phyloP scores from a whole-genome alignment of 345 rosid genomes.

The Boechera divaricarpa region DNA sequence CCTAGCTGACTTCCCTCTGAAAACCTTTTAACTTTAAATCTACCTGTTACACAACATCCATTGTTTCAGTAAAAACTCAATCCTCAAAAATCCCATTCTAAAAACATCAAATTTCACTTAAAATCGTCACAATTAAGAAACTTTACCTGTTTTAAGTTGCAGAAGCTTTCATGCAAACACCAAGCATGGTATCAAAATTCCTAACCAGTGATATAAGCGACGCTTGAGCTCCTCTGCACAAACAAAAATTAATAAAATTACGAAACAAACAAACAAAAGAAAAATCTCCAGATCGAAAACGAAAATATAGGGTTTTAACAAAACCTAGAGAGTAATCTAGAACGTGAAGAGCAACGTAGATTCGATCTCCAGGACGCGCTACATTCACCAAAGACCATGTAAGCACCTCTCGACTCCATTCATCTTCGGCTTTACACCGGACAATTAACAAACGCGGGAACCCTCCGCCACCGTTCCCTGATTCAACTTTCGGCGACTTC shows the following conservation, averaged over 20 bases:
- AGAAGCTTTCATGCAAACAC: slow-evolving; percentile 94
- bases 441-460: slow-evolving; percentile 61
- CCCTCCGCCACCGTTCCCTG: slow-evolving; percentile 26
- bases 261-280: not conserved
- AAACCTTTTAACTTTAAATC: slow-evolving; percentile 90
- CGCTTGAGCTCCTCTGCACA: slow-evolving; percentile 65
- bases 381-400: slow-evolving; percentile 90
- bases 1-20: slow-evolving; percentile 71
- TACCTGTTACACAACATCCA: slow-evolving; percentile 53
- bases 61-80: not conserved
- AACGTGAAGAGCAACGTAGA: slow-evolving; percentile 89
- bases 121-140: not conserved
- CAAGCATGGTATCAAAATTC: slow-evolving; percentile 78
- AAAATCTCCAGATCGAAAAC: slow-evolving; percentile 2
- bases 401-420: slow-evolving; percentile 71
- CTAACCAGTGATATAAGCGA: slow-evolving; percentile 75
- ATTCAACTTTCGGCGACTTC: slow-evolving; percentile 36
- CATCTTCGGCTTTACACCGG: slow-evolving; percentile 81
- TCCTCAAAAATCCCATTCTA: slow-evolving; percentile 2
- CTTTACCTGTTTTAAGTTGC: slow-evolving; percentile 86
- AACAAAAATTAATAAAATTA: not conserved
- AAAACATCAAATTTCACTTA: not conserved
- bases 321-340: slow-evolving; percentile 61
- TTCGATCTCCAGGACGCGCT: slow-evolving; percentile 77
- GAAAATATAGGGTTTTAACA: slow-evolving; percentile 14